Percentiles rank a stretch among this genome's conserved stretches.
Evolutionary conservation across 306 rosid genomes (phyloP).

Genomic region (Inga laurina): DNA sequence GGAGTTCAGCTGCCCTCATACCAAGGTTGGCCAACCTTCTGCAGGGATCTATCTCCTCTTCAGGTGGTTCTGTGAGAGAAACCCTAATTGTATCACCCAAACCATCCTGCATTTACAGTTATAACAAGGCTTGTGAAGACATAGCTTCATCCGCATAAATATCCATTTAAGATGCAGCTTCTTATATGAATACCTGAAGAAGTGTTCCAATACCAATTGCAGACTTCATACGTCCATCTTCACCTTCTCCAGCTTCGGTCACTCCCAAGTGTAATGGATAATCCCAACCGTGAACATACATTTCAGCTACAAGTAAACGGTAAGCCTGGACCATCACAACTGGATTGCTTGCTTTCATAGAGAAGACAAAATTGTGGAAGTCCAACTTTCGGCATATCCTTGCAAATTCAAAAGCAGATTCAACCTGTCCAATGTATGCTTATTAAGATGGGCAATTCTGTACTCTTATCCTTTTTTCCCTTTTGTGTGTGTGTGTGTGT

Average conservation of each 20-base stretch:
- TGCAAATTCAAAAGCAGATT: slow-evolving; percentile 99
- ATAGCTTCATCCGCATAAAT: background rate
- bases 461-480: background rate
- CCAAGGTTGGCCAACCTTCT: slow-evolving; percentile 89
- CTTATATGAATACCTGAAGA: slow-evolving; percentile 73
- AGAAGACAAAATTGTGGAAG: slow-evolving; percentile 87
- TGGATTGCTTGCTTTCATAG: slow-evolving; percentile 99
- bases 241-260: slow-evolving; percentile 99
- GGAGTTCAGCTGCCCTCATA: slow-evolving; percentile 76
- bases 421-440: slow-evolving; percentile 67
- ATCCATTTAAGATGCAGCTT: background rate
- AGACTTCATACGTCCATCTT: slow-evolving; percentile 99
- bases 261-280: slow-evolving; percentile 98
- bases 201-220: slow-evolving; percentile 99
- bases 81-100: slow-evolving; percentile 97
- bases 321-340: slow-evolving; percentile 99
- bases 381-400: slow-evolving; percentile 94
- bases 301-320: slow-evolving; percentile 92
- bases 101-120: slow-evolving; percentile 68
- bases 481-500: background rate
- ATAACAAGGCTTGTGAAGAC: background rate
- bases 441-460: slow-evolving; percentile 19
- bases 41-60: slow-evolving; percentile 99
- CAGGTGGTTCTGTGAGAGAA: slow-evolving; percentile 97
- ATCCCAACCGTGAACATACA: slow-evolving; percentile 98